These are phyloP conservation scores for Catunica adiposa DNA, from an alignment of 2,329 filamentous ascomycete genomes.

Conservation along the genomic window DNA sequence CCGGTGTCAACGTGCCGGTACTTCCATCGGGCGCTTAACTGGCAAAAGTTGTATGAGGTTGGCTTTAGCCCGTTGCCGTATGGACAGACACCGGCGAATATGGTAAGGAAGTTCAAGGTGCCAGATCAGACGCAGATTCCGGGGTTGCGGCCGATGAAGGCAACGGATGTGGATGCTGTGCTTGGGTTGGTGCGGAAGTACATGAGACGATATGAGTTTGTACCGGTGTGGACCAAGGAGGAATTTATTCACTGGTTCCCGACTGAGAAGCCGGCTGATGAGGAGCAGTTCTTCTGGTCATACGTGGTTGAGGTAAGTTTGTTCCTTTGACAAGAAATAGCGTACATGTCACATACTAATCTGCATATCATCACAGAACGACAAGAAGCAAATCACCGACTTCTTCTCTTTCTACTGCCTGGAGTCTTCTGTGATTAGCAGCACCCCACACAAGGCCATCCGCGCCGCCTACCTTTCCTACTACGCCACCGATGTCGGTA, in stretches of 20 bases:
- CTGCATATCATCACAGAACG: constrained; percentile 24
- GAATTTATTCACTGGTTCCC: constrained; percentile 76
- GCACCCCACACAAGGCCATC: constrained; percentile 60
- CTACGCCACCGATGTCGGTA: constrained; percentile 73
- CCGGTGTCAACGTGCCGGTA: constrained; percentile 89
- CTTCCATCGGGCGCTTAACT: constrained; percentile 85
- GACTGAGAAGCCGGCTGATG: constrained; percentile 45
- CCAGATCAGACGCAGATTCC: constrained; percentile 55
- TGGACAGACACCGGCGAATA: constrained; percentile 68
- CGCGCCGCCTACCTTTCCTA: constrained; percentile 94
- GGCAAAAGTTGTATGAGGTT: constrained; percentile 88
- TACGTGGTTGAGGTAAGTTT: constrained; percentile 65
- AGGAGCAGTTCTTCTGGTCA: constrained; percentile 77
- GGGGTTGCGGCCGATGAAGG: constrained; percentile 66
- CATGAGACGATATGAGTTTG: constrained; percentile 63
- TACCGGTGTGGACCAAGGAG: constrained; percentile 60
- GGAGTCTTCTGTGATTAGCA: constrained; percentile 78
- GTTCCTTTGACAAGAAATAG: background rate
- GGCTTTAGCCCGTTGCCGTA: constrained; percentile 80
- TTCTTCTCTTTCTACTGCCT: constrained; percentile 96
- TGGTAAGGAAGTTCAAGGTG: constrained; percentile 72
- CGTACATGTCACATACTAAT: background rate
- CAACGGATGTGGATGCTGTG: constrained; percentile 61
- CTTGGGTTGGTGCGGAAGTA: constrained; percentile 61
- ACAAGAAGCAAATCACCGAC: constrained; percentile 72